A percentile compares a stretch with the other conserved stretches of the same genome.
These are phyloP conservation scores for Abrus pulchellus DNA, from an alignment of 306 rosid species.

Conservation along the genomic window DNA sequence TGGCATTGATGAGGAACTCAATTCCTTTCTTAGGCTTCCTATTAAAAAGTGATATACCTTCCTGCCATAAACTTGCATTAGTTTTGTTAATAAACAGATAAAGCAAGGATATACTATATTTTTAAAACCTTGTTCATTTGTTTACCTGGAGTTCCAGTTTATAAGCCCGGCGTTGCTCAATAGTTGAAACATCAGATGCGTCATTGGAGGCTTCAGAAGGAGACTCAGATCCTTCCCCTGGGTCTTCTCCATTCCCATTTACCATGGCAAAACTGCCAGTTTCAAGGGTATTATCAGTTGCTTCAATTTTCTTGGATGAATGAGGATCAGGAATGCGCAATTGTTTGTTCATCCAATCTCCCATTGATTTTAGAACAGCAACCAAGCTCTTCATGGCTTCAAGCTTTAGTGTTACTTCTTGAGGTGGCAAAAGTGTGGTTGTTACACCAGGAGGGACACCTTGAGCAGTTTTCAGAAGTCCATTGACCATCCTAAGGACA, in stretches of 20 bases:
- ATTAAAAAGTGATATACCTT: conserved; percentile 98
- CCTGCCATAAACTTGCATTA: conserved; percentile 88
- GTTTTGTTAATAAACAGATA: conserved; percentile 48
- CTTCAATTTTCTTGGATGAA: conserved; percentile 72
- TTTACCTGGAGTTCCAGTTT: conserved; percentile 98
- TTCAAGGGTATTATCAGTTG: conserved; percentile 62
- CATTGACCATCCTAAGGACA: conserved; percentile 93
- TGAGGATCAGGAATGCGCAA: conserved; percentile 89
- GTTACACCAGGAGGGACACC: conserved; percentile 96
- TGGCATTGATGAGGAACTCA: conserved; percentile 94
- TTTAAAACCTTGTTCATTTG: conserved; percentile 35
- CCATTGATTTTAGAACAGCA: conserved; percentile 82
- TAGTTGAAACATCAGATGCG: conserved; percentile 82
- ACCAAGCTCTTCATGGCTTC: conserved; percentile 98
- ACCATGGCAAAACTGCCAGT: conserved; percentile 61
- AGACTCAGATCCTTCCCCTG: conserved; percentile 82
- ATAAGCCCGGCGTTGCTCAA: conserved; percentile 97
- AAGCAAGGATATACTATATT: conserved; percentile 41
- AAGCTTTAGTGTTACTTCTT: conserved; percentile 87
- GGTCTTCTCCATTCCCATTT: conserved; percentile 85
- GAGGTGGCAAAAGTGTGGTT: conserved; percentile 91
- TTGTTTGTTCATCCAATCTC: conserved; percentile 96
- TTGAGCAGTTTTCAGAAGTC: conserved; percentile 99
- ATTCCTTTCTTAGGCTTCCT: conserved; percentile 97
- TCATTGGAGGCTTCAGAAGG: conserved; percentile 82